Base-by-base conservation (phyloP, 139 green algal species). In the Pleodorina starrii region DNA sequence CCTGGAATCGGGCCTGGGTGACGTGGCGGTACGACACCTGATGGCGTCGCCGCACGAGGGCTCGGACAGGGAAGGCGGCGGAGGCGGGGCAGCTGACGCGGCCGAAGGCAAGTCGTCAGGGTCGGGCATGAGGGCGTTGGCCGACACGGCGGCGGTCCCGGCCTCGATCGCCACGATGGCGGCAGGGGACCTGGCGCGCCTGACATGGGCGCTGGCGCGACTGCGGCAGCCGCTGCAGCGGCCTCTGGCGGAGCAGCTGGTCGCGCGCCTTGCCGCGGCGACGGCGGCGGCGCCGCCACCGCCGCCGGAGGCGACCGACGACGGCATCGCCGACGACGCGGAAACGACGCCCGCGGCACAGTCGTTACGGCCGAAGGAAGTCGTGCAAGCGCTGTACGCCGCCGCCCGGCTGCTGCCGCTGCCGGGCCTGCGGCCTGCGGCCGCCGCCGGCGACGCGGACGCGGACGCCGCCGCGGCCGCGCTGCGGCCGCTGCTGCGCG, bases 361-460 rank as follows among this genome's bases (percentile, higher is more conserved):
- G 54, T 21, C 54, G 9, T 7, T 38, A 2, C 72, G 36, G 1
- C 44, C 66, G 38, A 88, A 88, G 82, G 82, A 88, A 63, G 32
- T 44, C 2, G 32, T 69, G 0, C 82, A 88, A 32, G 63, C 63
- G 17, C 66, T 88, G 21, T 88, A 71, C 19, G 82, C 63, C 0
- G 82, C 66, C 25, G 35, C 82, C 2, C 46, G 66, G n/a, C 82
- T 88, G 63, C 81, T 69, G 27, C 75, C 46, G 54, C 77, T 43
- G 23, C 44, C 16, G 74, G 74, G 69, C 35, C 29, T 44, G 14
- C 4, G n/a, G 17, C 32, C 10, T 54, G 46, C 40, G 10, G 72
- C 48, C 23, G 54, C n/a, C 54, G 54, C 44, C 36, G 78, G 78
- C n/a, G 29, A 25, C 27, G 29, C 10, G n/a, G n/a, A n/a, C n/a